Base-by-base conservation (phyloP, 306 rosid genomes). In the Dryas octopetala region DNA sequence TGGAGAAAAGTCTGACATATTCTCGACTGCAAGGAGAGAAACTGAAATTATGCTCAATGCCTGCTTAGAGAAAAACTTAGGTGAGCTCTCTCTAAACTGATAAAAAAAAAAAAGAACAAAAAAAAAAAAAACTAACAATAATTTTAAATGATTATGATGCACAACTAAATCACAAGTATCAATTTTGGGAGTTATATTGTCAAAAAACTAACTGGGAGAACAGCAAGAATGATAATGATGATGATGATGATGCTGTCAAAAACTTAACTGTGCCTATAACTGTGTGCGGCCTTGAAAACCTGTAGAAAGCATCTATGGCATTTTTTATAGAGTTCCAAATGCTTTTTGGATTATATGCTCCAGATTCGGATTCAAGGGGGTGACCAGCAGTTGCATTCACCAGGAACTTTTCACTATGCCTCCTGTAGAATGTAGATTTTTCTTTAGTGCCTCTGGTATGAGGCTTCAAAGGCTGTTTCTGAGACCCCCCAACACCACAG, bases 201-300 rank as follows among this genome's bases (percentile, higher is more conserved):
- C 73, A 49, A 68, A 40, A 23, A 62, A 17, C 53, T 79, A 51
- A 40, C 0, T 66, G 45, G 67, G 66, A 66, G 28, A 73, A 17
- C 55, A 48, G 14, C 66, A 59, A 46, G 19, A 6, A 44, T 64
- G 51, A 16, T 32, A 32, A 1, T 2, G 28, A 44, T 3, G n/a
- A 61, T 64, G 11, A 38, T 46, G 46, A 44, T 45, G 23, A 66
- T 68, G 48, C 10, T 17, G 48, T 76, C 54, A 55, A 76, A 81
- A 76, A 84, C 99, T 86, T 81, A 90, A 92, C 98, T 80, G 97
- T 90, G 82, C 99, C 99, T 64, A 95, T 88, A 78, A 95, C 96
- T 54, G 99, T 92, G 83, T 95, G 97, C 4, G 99, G 99, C 87
- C 97, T 82, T 48, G 97, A 95, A 86, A 95, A 95, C 87, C 97